phyloP scores from a whole-genome alignment of 2,329 filamentous ascomycete genomes.

The Penicillium occitanis region DNA sequence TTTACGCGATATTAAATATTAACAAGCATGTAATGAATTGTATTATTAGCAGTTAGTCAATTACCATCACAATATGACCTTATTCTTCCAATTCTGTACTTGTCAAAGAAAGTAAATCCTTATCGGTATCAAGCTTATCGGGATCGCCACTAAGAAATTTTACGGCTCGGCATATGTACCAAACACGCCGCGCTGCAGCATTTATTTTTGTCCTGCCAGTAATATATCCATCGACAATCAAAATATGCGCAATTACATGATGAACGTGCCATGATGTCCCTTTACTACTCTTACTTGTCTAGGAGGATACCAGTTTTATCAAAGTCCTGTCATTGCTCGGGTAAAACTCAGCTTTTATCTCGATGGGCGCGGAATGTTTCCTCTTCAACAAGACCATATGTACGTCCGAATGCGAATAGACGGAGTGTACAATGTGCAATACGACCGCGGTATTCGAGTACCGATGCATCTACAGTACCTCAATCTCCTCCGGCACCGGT shows the following conservation, averaged over 20 bases:
- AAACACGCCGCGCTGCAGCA: constrained; percentile 1
- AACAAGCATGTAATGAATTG: neutral
- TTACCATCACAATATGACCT: neutral
- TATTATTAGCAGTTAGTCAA: neutral
- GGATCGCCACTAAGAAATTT: constrained; percentile 16
- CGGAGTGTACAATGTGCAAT: neutral
- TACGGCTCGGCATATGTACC: constrained; percentile 17
- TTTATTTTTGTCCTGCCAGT: neutral
- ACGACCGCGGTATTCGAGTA: constrained; percentile 2
- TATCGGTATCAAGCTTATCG: constrained; percentile 13
- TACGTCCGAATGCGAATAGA: constrained; percentile 1
- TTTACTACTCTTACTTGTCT: constrained; percentile 6
- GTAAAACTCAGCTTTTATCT: neutral
- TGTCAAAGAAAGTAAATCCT: neutral
- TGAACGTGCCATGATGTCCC: constrained; percentile 9
- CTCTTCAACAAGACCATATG: neutral
- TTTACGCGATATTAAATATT: neutral
- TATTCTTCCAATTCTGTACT: neutral
- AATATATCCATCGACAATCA: neutral
- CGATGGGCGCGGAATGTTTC: constrained; percentile 11
- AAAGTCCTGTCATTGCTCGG: constrained; percentile 4
- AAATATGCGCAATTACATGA: neutral
- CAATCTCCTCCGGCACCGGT: constrained; percentile 22
- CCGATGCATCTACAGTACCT: neutral
- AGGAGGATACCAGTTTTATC: constrained; percentile 8